Base-by-base conservation (phyloP, 768 basidiomycete genomes). In the Mycena sanguinolenta region DNA sequence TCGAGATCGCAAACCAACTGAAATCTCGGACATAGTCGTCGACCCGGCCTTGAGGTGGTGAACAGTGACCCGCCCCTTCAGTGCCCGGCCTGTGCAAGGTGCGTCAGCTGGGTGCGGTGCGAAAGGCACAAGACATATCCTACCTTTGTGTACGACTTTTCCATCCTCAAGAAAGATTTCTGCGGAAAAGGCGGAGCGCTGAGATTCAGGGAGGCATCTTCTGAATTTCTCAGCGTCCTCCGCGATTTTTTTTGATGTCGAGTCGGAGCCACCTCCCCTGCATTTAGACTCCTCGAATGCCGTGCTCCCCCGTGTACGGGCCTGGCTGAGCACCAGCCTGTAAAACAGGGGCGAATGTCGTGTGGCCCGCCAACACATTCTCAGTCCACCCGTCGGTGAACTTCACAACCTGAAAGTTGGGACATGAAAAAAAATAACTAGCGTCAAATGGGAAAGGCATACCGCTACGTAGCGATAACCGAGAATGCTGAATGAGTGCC, bases 401-500 rank as follows among this genome's bases (percentile, higher is more conserved):
- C 12, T 19, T 38, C n/a, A 71, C 65, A 2, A n/a, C 28, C 27
- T 44, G 36, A 2, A 12, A 53, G 23, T 14, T n/a, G n/a, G n/a
- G 2, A 9, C 32, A 23, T 57, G 3, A 30, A 27, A 19, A n/a
- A 8, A 30, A 5, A 16, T 6, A 28, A 25, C 27, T 19, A 19
- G 3, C 16, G 28, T 6, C 19, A 5, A 14, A 46, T n/a, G 19
- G 12, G 44, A 10, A n/a, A 23, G 4, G 19, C 34, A 7, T 57
- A 58, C 70, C 23, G 70, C 70, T 12, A 44, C 58, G 44, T 71
- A 71, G 23, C 23, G 44, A 52, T 58, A 66, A 25, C 49, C 57
- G 6, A 58, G 25, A 14, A 39, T 19, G 34, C 65, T 59, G 36
- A n/a, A 50, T 0, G 46, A 34, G 30, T 66, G 65, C 49, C 58